phyloP scores from a whole-genome alignment of 148 eudicot species.

The Polygonum maritimum region DNA sequence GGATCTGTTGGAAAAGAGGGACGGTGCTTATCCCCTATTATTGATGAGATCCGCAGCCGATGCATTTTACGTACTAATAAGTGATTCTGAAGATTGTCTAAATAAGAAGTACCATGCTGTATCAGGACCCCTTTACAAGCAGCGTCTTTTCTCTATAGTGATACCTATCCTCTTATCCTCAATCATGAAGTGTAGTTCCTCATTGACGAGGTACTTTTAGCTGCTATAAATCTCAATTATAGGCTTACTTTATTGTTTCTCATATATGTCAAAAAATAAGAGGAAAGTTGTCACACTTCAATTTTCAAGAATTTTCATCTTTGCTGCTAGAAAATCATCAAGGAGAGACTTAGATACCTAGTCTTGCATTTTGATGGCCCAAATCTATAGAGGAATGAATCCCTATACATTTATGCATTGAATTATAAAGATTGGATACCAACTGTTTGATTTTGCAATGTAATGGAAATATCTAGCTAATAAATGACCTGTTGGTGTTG shows the following conservation, averaged over 20 bases:
- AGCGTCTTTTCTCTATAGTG: slow-evolving; percentile 66
- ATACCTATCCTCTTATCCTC: slow-evolving; percentile 57
- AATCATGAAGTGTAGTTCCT: slow-evolving; percentile 31
- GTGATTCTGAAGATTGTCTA: slow-evolving; percentile 81
- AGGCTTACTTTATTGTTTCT: background rate
- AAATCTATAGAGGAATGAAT: background rate
- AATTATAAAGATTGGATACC: background rate
- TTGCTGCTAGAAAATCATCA: background rate
- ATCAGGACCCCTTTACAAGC: slow-evolving; percentile 85
- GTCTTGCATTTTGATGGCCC: background rate
- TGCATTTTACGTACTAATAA: slow-evolving; percentile 76
- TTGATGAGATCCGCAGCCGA: slow-evolving; percentile 63
- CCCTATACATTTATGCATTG: background rate
- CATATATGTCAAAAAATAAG: background rate
- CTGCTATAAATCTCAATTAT: background rate
- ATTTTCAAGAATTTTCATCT: background rate
- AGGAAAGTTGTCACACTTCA: background rate
- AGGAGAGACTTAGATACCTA: background rate
- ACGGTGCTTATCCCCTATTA: slow-evolving; percentile 20
- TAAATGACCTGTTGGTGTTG: background rate
- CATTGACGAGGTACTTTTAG: slow-evolving; percentile 36
- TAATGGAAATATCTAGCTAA: background rate
- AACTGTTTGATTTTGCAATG: background rate
- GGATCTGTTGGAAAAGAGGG: slow-evolving; percentile 16
- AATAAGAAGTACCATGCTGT: slow-evolving; percentile 66